phyloP scores from a whole-genome alignment of 768 basidiomycete species.

The Russula sp. region DNA sequence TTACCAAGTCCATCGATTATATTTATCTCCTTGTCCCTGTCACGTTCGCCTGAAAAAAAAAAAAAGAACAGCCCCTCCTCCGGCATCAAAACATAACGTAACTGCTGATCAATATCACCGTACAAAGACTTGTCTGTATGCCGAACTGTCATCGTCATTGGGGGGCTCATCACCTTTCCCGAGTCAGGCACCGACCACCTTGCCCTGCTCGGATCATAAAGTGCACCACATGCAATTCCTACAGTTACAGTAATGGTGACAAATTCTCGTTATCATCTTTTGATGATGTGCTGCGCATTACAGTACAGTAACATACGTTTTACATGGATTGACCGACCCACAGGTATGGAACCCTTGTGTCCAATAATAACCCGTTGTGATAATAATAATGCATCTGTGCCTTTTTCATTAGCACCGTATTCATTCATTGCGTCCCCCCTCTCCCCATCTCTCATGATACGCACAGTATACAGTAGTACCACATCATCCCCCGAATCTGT shows the following conservation, averaged over 20 bases:
- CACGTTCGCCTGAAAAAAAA: not conserved
- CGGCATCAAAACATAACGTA: conserved; percentile 14
- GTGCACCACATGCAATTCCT: conserved; percentile 16
- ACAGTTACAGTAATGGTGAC: conserved; percentile 18
- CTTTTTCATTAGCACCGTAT: conserved; percentile 3
- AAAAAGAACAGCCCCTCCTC: not conserved
- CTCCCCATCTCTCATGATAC: not conserved
- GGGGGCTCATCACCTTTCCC: conserved; percentile 5
- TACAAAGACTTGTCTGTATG: conserved; percentile 7
- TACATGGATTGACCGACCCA: not conserved
- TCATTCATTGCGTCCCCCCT: conserved; percentile 3
- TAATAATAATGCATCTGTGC: conserved; percentile 6
- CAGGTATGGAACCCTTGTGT: conserved; percentile 10
- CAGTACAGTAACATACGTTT: not conserved
- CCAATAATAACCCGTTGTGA: not conserved
- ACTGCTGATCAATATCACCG: conserved; percentile 19
- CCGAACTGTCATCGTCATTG: conserved; percentile 12
- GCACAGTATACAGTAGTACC: too few relatives aligned
- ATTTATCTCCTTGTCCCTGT: conserved; percentile 19
- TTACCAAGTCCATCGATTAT: not conserved
- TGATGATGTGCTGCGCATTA: conserved; percentile 11
- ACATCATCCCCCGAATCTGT: not conserved
- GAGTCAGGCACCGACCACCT: not conserved
- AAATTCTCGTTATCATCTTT: conserved; percentile 20
- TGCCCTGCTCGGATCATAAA: conserved; percentile 21